phyloP scores from a whole-genome alignment of 2,329 filamentous ascomycete species.

The Hawksworthiomyces lignivorus region DNA sequence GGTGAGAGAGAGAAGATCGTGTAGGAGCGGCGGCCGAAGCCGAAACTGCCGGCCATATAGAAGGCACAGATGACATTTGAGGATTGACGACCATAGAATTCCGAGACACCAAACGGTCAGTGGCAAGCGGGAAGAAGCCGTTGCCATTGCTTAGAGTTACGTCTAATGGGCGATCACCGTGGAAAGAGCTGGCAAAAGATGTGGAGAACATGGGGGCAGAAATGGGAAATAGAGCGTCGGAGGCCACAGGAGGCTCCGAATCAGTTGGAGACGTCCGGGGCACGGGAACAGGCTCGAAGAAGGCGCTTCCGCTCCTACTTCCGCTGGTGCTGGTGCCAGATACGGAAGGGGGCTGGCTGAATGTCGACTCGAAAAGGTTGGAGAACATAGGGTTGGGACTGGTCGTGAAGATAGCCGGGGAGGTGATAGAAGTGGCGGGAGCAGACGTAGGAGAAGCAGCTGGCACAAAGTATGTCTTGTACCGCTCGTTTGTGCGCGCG shows the following conservation, averaged over 20 bases:
- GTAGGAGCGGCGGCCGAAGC: not conserved
- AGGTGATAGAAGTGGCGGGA: constrained; percentile 20
- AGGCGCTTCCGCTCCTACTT: constrained; percentile 6
- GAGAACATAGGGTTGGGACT: constrained; percentile 34
- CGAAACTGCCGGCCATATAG: constrained; percentile 35
- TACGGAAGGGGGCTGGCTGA: not conserved
- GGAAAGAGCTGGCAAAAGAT: constrained; percentile 24
- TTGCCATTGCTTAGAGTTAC: not conserved
- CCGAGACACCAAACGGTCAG: constrained; percentile 18
- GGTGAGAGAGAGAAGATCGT: too few species aligned
- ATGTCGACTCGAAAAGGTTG: constrained; percentile 26
- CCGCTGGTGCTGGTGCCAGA: constrained; percentile 1
- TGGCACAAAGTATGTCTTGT: constrained; percentile 51
- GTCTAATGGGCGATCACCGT: constrained; percentile 20
- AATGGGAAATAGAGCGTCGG: constrained; percentile 6
- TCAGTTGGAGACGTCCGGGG: constrained; percentile 9
- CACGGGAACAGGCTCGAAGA: constrained; percentile 9
- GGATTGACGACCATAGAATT: not conserved
- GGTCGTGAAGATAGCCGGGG: constrained; percentile 36
- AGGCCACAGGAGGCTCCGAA: constrained; percentile 33
- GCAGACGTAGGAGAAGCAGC: not conserved
- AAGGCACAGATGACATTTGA: not conserved
- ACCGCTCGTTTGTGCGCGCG: constrained; percentile 46
- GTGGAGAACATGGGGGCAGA: constrained; percentile 17
- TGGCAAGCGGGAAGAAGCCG: constrained; percentile 5